phyloP scores from a whole-genome alignment of 2,329 filamentous ascomycete genomes.

The Arthrobotrys entomopaga region DNA sequence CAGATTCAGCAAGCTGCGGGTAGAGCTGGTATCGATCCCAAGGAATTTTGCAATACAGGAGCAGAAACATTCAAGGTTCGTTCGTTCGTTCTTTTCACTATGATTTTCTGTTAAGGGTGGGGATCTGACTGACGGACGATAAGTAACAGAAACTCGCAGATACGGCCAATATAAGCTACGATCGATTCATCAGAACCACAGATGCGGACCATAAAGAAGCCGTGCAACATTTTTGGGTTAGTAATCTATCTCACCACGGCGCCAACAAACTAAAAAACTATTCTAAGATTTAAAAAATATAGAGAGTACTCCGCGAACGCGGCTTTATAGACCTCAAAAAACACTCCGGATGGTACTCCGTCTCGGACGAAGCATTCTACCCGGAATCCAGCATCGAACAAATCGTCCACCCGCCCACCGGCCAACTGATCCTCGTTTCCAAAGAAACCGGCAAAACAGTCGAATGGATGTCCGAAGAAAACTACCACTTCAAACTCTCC shows the following conservation, averaged over 20 bases:
- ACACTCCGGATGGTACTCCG: conserved; percentile 95
- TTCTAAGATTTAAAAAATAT: too few species aligned
- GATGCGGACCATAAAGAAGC: conserved; percentile 82
- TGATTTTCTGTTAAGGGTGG: not conserved
- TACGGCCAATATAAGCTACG: conserved; percentile 75
- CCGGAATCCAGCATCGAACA: conserved; percentile 78
- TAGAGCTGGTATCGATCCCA: conserved; percentile 73
- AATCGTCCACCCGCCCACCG: conserved; percentile 80
- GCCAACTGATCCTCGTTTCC: conserved; percentile 68
- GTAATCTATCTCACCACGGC: conserved; percentile 10
- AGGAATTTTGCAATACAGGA: conserved; percentile 88
- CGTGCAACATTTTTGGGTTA: conserved; percentile 87
- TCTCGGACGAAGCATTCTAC: conserved; percentile 97
- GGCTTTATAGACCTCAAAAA: conserved; percentile 84
- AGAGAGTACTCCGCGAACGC: conserved; percentile 74
- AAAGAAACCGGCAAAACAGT: conserved; percentile 90
- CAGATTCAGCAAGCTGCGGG: conserved; percentile 83
- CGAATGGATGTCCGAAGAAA: conserved; percentile 91
- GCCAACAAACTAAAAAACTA: too few species aligned
- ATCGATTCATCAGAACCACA: conserved; percentile 93
- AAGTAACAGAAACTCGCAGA: conserved; percentile 72
- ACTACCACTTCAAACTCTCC: conserved; percentile 93
- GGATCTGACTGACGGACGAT: conserved; percentile 22
- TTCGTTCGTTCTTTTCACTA: conserved; percentile 7
- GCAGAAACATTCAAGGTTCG: conserved; percentile 77